phyloP scores from a whole-genome alignment of 768 basidiomycete genomes.

The Tubosaeta sp. region DNA sequence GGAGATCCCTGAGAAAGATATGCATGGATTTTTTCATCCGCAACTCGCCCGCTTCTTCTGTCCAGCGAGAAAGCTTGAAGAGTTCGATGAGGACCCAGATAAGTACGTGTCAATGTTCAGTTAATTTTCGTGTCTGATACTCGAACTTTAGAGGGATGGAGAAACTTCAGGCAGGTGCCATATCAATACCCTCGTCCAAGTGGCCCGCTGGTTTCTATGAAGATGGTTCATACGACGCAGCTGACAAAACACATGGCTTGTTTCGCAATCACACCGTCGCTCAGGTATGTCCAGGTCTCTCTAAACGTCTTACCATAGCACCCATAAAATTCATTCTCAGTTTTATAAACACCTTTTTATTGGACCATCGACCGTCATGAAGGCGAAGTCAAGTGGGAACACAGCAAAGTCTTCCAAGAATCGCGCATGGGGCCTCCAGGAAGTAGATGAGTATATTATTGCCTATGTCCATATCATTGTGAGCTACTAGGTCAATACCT shows the following conservation, averaged over 20 bases:
- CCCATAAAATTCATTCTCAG: no score
- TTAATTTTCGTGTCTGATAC: no score
- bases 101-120: no score
- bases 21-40: background rate
- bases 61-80: background rate
- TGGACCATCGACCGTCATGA: background rate
- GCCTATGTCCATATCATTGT: background rate
- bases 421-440: background rate
- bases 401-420: no score
- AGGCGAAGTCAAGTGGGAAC: no score
- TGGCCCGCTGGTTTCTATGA: no score
- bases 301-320: no score
- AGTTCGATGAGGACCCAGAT: background rate
- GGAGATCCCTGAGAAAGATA: background rate
- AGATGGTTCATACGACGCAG: background rate
- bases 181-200: no score
- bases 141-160: no score
- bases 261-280: background rate
- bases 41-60: background rate
- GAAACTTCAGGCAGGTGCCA: no score
- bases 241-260: background rate
- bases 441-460: background rate
- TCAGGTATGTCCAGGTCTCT: background rate
- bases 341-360: background rate
- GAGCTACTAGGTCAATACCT: background rate